phyloP scores from a whole-genome alignment of 1,139 yeast species.

The Diutina catenulata region DNA sequence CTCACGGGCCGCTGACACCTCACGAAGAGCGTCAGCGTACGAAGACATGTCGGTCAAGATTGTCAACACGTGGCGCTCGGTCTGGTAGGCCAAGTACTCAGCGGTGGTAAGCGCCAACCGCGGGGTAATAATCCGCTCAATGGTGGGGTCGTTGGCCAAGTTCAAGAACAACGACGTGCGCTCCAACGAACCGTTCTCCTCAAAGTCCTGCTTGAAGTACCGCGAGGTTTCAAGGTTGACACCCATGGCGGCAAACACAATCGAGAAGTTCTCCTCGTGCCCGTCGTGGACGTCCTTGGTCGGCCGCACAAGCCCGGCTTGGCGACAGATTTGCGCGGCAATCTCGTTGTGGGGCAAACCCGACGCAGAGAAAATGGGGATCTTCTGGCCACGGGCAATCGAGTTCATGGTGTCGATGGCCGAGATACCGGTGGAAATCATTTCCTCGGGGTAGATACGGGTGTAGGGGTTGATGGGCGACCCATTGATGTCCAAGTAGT shows the following conservation, averaged over 20 bases:
- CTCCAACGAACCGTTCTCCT: conserved; percentile 96
- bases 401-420: conserved; percentile 99
- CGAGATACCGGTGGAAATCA: conserved; percentile 97
- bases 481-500: conserved; percentile 94
- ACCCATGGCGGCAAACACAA: conserved; percentile 99
- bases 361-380: conserved; percentile 96
- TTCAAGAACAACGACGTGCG: conserved; percentile 93
- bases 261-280: conserved; percentile 97
- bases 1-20: conserved; percentile 99
- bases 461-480: conserved; percentile 97
- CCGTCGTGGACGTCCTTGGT: conserved; percentile 99
- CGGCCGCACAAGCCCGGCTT: conserved; percentile 98
- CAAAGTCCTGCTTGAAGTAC: conserved; percentile 97
- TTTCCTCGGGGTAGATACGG: conserved; percentile 98
- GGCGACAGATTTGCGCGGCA: conserved; percentile 99
- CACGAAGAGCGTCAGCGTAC: conserved; percentile 98
- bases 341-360: conserved; percentile 99
- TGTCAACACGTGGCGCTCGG: conserved; percentile 97
- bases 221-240: conserved; percentile 85
- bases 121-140: conserved; percentile 98
- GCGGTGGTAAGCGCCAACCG: conserved; percentile 99
- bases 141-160: conserved; percentile 98
- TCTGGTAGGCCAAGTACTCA: conserved; percentile 95
- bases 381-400: conserved; percentile 99
- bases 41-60: conserved; percentile 98